Evolutionary conservation across 345 rosid genomes (phyloP), one percentile per base, ranked within the genome.

Genomic region (Brassica juncea): DNA sequence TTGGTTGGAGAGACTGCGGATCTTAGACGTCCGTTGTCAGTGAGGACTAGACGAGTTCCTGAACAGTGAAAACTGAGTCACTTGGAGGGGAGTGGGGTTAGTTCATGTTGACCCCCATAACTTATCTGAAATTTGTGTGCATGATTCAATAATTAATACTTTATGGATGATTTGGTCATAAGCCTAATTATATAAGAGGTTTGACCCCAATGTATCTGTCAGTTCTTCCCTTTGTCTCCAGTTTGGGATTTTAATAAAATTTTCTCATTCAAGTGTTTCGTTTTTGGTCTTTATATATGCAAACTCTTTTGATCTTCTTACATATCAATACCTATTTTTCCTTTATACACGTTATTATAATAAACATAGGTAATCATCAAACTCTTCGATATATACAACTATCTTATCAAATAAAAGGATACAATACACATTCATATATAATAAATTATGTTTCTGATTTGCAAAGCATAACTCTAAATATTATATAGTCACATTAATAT

Each of bases 21-120:
- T 28, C 2, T 64, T 59, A 86, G 85, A 82, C 76, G 77, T 58
- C 88, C 87, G 8, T 11, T 86, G 68, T 92, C 97, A 6, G 84
- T 81, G 47, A 84, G 94, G 86, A 88, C 85, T 37, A 84, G 87
- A 77, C 79, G 72, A 31, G 85, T 87, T 57, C 89, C 85, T 19
- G 11, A 8, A 39, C 47, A 39, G 47, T 39, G 47, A 39, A 39
- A 39, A 39, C 14, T 39, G 12, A 39, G 47, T 10, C 14, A 39
- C 47, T 39, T 39, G 47, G 47, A 39, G 47, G 11, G 47, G 47
- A 39, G 47, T 39, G 47, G 4, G 34, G 34, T 31, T 31, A 35
- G 23, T 21, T 21, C 23, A 21, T 21, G 42, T 35, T 6, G 42
- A 31, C 34, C 34, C 42, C 42, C 42, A 39, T 39, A 39, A 39